phyloP scores from a whole-genome alignment of 2,329 filamentous ascomycete species.

The Cryphonectria parasitica region DNA sequence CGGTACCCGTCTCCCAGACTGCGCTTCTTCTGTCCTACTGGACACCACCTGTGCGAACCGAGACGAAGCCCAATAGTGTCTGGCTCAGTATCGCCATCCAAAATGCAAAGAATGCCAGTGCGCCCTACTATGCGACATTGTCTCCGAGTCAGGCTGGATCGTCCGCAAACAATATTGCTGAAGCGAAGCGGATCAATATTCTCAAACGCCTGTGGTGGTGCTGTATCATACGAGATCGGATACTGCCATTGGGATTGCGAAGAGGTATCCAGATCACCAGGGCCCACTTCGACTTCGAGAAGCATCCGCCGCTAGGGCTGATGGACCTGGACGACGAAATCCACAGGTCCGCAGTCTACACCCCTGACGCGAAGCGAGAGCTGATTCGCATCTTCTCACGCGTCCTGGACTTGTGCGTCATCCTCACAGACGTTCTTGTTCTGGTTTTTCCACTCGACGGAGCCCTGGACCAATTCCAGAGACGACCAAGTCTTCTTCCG shows the following conservation, averaged over 20 bases:
- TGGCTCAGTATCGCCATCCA: slow-evolving; percentile 55
- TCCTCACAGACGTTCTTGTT: slow-evolving; percentile 51
- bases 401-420: slow-evolving; percentile 49
- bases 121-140: slow-evolving; percentile 43
- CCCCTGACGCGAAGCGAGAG: slow-evolving; percentile 47
- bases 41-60: slow-evolving; percentile 46
- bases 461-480: slow-evolving; percentile 24
- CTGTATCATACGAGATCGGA: slow-evolving; percentile 54
- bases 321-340: slow-evolving; percentile 51
- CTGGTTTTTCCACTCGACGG: slow-evolving; percentile 50
- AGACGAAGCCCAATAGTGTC: slow-evolving; percentile 31
- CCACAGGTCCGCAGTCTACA: slow-evolving; percentile 49
- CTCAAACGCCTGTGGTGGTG: slow-evolving; percentile 57
- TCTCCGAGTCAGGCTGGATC: slow-evolving; percentile 36
- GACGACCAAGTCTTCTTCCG: slow-evolving; percentile 31
- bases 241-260: slow-evolving; percentile 51
- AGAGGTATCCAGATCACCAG: slow-evolving; percentile 51
- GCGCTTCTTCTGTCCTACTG: slow-evolving; percentile 46
- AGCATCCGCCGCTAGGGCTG: slow-evolving; percentile 43
- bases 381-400: slow-evolving; percentile 51
- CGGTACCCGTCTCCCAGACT: slow-evolving; percentile 43
- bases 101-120: slow-evolving; percentile 50
- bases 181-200: slow-evolving; percentile 21
- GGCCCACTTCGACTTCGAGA: slow-evolving; percentile 44
- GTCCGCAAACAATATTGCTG: slow-evolving; percentile 30